Conservation (phyloP, 345 rosid genomes). For the Lumnitzera littorea region DNA sequence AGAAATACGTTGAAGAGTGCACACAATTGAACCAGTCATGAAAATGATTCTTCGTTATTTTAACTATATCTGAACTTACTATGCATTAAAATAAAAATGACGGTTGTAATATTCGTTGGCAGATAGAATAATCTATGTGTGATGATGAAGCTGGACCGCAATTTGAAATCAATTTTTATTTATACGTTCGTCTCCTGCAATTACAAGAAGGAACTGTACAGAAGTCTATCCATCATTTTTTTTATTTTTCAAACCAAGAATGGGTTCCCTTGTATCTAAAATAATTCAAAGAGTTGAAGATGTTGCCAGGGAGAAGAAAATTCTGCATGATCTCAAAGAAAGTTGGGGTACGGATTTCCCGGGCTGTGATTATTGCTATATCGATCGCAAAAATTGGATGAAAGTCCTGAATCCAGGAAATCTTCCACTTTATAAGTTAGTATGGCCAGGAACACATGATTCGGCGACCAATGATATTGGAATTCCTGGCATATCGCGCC, state of each 20-base stretch:
- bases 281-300: constrained; percentile 45
- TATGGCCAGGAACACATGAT: constrained; percentile 98
- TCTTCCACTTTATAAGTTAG: constrained; percentile 57
- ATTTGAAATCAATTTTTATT: too few relatives aligned
- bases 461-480: constrained; percentile 92
- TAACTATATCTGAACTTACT: too few relatives aligned
- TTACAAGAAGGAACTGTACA: too few relatives aligned
- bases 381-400: constrained; percentile 84
- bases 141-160: too few relatives aligned
- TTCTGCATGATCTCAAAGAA: constrained; percentile 35
- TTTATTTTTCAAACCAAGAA: constrained; percentile 8
- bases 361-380: constrained; percentile 47
- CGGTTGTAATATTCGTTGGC: too few relatives aligned
- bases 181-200: too few relatives aligned
- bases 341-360: constrained; percentile 52
- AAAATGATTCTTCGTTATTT: too few relatives aligned
- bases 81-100: too few relatives aligned
- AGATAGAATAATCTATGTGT: too few relatives aligned
- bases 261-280: constrained; percentile 70
- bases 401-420: constrained; percentile 41
- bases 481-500: constrained; percentile 55
- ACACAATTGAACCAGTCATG: too few relatives aligned
- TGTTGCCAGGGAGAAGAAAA: constrained; percentile 42
- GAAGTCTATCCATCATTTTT: neutral
- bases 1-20: too few relatives aligned